phyloP scores from a whole-genome alignment of 257 asterid genomes.

The Pogostemon cablin region DNA sequence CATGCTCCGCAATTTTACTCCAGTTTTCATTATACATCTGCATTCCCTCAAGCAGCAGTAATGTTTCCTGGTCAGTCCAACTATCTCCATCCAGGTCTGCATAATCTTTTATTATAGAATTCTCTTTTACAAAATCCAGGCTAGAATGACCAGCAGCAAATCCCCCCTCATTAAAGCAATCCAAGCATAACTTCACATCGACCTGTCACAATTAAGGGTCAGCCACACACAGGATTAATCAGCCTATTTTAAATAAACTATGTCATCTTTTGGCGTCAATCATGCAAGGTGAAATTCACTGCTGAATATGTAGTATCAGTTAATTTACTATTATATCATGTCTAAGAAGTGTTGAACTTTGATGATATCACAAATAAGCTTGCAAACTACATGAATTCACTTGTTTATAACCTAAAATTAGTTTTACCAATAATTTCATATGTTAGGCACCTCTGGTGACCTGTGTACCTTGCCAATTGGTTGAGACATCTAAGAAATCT shows the following conservation, averaged over 20 bases:
- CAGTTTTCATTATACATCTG: conserved; percentile 80
- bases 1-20: conserved; percentile 87
- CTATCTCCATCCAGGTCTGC: conserved; percentile 77
- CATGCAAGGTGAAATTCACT: conserved; percentile 6
- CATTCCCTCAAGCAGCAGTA: conserved; percentile 88
- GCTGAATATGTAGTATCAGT: background rate
- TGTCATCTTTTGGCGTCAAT: background rate
- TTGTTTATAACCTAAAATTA: conserved; percentile 5
- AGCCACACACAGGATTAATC: conserved; percentile 27
- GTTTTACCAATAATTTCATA: conserved; percentile 8
- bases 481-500: background rate
- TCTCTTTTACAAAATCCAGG: conserved; percentile 78
- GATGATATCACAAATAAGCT: conserved; percentile 3
- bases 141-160: conserved; percentile 92
- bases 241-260: background rate
- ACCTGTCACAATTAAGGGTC: conserved; percentile 58
- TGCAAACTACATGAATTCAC: background rate
- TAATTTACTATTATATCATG: background rate
- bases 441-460: background rate
- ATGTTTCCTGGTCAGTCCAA: conserved; percentile 94
- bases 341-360: conserved; percentile 4
- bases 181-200: conserved; percentile 74
- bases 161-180: conserved; percentile 89
- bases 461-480: background rate
- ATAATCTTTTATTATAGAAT: conserved; percentile 56